A percentile compares a stretch with the other conserved stretches of the same genome.
These are phyloP conservation scores for Ophiostoma fasciatum DNA, from an alignment of 2,329 filamentous ascomycete genomes.

Conservation along the genomic window DNA sequence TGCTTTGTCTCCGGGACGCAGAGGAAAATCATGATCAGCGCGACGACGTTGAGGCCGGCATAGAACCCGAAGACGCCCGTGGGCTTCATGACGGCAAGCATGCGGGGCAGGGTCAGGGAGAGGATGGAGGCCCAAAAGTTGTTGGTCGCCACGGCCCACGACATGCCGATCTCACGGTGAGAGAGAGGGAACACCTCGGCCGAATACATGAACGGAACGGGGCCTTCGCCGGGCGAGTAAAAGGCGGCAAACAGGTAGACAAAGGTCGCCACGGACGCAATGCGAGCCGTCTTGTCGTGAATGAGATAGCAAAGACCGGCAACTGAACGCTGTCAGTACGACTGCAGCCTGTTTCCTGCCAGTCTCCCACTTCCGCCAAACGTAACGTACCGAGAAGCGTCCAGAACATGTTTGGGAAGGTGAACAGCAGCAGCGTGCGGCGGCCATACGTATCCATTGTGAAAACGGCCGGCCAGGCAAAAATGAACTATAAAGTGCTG, in stretches of 20 bases:
- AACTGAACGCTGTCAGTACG: no score
- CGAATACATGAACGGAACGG: constrained; percentile 53
- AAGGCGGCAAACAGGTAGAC: constrained; percentile 17
- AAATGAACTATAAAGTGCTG: constrained; percentile 21
- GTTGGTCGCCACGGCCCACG: constrained; percentile 9
- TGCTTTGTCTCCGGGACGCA: constrained; percentile 47
- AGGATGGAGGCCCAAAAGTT: constrained; percentile 13
- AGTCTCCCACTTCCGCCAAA: no score
- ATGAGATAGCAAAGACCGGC: constrained; percentile 8
- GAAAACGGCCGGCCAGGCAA: constrained; percentile 48
- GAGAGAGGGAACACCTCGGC: constrained; percentile 58
- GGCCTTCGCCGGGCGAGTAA: constrained; percentile 37
- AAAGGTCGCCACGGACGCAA: constrained; percentile 37
- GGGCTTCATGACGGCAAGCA: constrained; percentile 24
- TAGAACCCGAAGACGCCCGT: constrained; percentile 35
- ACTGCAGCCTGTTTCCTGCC: no score
- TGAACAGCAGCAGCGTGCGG: constrained; percentile 46
- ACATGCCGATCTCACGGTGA: constrained; percentile 55
- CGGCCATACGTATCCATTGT: constrained; percentile 56
- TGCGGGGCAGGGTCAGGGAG: constrained; percentile 20
- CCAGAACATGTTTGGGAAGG: constrained; percentile 54
- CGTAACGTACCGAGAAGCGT: constrained; percentile 35
- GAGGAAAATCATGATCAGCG: constrained; percentile 42
- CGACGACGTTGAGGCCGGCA: constrained; percentile 39
- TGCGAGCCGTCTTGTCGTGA: constrained; percentile 12